phyloP scores from a whole-genome alignment of 176 grass and related monocot genomes.

The Aechmea fasciata region DNA sequence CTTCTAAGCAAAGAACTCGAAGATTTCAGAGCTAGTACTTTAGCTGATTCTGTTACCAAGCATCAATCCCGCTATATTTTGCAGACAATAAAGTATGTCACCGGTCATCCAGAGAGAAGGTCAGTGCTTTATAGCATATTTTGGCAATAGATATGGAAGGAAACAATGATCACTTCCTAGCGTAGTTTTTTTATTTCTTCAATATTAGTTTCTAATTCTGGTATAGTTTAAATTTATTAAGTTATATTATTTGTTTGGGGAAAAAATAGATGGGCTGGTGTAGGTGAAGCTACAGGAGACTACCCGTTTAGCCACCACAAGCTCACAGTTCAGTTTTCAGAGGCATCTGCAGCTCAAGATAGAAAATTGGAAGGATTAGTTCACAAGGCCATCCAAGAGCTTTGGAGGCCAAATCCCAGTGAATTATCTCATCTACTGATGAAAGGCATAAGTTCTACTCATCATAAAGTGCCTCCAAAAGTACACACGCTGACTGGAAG shows the following conservation, averaged over 20 bases:
- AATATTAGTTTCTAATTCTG: not conserved
- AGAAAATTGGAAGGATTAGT: slow-evolving; percentile 98
- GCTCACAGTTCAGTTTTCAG: slow-evolving; percentile 87
- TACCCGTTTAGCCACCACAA: slow-evolving; percentile 99
- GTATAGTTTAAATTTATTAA: not conserved
- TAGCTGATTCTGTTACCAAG: slow-evolving; percentile 80
- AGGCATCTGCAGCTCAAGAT: slow-evolving; percentile 78
- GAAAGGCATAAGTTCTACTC: slow-evolving; percentile 55
- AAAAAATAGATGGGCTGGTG: slow-evolving; percentile 61
- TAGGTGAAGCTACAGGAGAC: slow-evolving; percentile 86
- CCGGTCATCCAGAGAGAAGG: slow-evolving; percentile 75
- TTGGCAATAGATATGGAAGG: not conserved
- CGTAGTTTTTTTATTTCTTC: not conserved
- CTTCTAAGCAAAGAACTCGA: slow-evolving; percentile 90
- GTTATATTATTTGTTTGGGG: not conserved
- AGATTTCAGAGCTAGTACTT: slow-evolving; percentile 69
- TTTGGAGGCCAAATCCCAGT: slow-evolving; percentile 71
- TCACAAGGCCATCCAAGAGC: slow-evolving; percentile 91
- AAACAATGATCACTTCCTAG: not conserved
- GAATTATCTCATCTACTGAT: slow-evolving; percentile 74
- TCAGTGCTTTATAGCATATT: slow-evolving; percentile 32
- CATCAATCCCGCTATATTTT: slow-evolving; percentile 93
- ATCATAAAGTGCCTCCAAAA: slow-evolving; percentile 87
- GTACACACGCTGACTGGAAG: slow-evolving; percentile 54
- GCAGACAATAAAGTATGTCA: slow-evolving; percentile 85